Conservation (phyloP, 2,329 filamentous ascomycete genomes). For the Kalaharituber pfeilii region DNA sequence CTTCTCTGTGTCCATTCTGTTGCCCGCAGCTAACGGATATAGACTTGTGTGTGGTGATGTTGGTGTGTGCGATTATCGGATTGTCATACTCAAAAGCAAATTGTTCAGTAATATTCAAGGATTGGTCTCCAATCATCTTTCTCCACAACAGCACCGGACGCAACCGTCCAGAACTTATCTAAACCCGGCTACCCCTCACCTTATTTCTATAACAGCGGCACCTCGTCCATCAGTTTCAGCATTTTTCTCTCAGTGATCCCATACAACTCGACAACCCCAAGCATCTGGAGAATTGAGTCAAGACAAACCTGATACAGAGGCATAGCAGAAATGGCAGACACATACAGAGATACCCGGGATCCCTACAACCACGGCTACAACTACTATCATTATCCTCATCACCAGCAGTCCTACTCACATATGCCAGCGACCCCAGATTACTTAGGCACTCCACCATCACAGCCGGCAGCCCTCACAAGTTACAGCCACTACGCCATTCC, state of each 20-base stretch:
- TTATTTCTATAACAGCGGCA: not conserved
- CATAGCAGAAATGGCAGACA: not conserved
- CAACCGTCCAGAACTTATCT: not conserved
- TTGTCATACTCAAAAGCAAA: not conserved
- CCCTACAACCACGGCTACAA: not conserved
- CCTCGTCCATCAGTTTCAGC: not conserved
- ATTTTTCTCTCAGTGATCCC: not conserved
- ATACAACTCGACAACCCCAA: not conserved
- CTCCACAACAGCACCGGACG: not conserved
- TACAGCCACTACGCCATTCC: not conserved
- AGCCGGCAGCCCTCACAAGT: not conserved
- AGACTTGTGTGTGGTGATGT: not conserved
- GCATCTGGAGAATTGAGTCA: not conserved
- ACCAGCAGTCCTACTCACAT: not conserved
- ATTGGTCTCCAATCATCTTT: not conserved
- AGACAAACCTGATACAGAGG: not conserved
- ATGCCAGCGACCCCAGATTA: not conserved
- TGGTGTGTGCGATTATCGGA: not conserved
- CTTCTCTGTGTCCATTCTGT: not conserved
- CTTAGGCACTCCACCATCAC: not conserved
- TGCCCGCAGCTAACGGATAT: not conserved
- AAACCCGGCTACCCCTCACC: not conserved
- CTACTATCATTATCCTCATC: not conserved
- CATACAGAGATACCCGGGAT: conserved; percentile 1
- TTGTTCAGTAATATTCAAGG: not conserved